Evolutionary conservation across 140 eudicot species (phyloP).

Genomic region (Ambrosia hybrid): DNA sequence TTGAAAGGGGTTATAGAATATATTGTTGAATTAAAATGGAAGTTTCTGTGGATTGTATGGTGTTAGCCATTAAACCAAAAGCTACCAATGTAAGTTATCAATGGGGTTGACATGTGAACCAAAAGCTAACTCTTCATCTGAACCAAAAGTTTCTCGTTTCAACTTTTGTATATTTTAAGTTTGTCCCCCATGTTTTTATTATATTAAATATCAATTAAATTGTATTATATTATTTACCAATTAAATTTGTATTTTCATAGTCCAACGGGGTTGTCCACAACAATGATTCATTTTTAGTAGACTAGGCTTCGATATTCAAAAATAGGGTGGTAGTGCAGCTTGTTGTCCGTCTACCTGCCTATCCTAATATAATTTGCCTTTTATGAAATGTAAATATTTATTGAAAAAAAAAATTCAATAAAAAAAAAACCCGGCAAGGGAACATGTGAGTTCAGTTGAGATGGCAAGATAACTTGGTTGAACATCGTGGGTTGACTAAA

Average conservation of each 20-base stretch:
- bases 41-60: slow-evolving; percentile 3
- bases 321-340: no score
- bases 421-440: background rate
- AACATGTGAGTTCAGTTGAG: background rate
- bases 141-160: slow-evolving; percentile 21
- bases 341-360: no score
- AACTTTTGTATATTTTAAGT: background rate
- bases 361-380: no score
- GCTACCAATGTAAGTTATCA: slow-evolving; percentile 16
- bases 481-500: background rate
- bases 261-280: no score
- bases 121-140: slow-evolving; percentile 18
- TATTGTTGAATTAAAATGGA: slow-evolving; percentile 6
- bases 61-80: background rate
- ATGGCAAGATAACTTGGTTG: background rate
- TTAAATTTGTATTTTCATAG: background rate
- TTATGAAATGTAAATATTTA: no score
- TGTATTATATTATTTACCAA: background rate
- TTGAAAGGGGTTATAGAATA: background rate
- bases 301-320: no score
- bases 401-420: background rate
- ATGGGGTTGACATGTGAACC: slow-evolving; percentile 31
- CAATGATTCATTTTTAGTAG: no score
- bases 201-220: background rate
- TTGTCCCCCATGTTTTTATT: background rate